A percentile compares a stretch with the other conserved stretches of the same genome.
phyloP scores from a whole-genome alignment of 2,329 filamentous ascomycete genomes.

The Penicillium sp. region DNA sequence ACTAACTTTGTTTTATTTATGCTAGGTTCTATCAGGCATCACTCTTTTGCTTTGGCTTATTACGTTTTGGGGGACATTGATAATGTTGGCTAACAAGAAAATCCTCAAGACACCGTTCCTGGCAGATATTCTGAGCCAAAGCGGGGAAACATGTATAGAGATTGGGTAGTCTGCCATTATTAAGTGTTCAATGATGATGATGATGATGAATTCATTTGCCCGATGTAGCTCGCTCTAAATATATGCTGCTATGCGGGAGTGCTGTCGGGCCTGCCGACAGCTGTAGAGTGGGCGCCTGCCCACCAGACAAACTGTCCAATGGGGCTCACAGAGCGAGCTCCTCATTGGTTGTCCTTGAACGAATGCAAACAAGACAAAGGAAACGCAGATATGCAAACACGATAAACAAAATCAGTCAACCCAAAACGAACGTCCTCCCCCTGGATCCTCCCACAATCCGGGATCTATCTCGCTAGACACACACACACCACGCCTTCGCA shows the following conservation, averaged over 20 bases:
- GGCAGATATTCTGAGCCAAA: too few species aligned
- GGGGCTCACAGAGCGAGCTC: background rate
- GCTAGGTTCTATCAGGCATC: too few species aligned
- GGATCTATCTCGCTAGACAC: background rate
- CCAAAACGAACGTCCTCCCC: background rate
- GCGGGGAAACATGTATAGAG: too few species aligned
- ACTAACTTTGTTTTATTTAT: too few species aligned
- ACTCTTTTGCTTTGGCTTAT: too few species aligned
- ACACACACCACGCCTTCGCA: too few species aligned
- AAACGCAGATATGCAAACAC: too few species aligned
- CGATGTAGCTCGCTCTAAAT: constrained; percentile 3
- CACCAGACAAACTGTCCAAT: background rate
- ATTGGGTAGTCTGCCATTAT: too few species aligned
- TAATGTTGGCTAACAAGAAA: too few species aligned
- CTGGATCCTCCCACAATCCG: background rate
- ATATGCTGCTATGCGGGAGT: constrained; percentile 2
- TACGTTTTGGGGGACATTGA: too few species aligned
- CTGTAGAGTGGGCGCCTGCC: background rate
- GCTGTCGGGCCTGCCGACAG: constrained; percentile 2
- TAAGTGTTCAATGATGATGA: constrained; percentile 2
- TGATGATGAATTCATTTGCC: background rate
- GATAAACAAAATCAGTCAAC: too few species aligned
- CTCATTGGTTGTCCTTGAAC: background rate
- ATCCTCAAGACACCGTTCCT: too few species aligned
- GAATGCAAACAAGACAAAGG: background rate